Base-by-base conservation (phyloP, 2,329 filamentous ascomycete genomes). In the Thelonectria rubi region DNA sequence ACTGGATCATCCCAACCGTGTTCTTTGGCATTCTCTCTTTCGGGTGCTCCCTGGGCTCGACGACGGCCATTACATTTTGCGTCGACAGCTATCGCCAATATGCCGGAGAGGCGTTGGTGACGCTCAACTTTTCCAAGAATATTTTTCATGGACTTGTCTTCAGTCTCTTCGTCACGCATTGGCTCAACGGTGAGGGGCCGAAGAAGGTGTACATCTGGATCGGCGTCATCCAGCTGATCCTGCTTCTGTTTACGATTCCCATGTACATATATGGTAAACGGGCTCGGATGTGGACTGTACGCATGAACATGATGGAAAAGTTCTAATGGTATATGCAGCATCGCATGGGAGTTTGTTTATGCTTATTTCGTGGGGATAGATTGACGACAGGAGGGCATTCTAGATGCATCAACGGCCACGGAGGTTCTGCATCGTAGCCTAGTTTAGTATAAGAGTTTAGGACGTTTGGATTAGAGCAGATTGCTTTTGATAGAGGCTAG, bases 181-280 rank as follows among this genome's bases (percentile, higher is more conserved):
- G 94, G 94, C 81, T 98, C 20, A 85, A 91, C 32, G 75, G 78
- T 1, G 89, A 93, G 59, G 94, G 94, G 0, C 84, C 91, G 11
- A 92, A 90, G 77, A 84, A 80, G 11, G 93, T 97, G 0, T 98
- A 92, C 73, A 79, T 97, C 46, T 92, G 89, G 72, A 84, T 97
- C 54, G 94, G 94, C 3, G 84, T 93, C 24, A 95, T 98, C 26
- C 94, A 98, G 77, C 77, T 97, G 34, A 86, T 87, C 12, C 85
- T 90, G 57, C 82, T 97, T 75, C 72, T 92, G 3, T 87, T 84
- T 55, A 91, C 93, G 1, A 89, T 97, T 57, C 94, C 94, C 1
- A 93, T 98, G 91, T 98, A 95, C 75, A 91, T 98, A 18, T 97
- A 88, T 72, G 94, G 94, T 17, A 98, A 98, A 82, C 81, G 93